A percentile compares a stretch with the other conserved stretches of the same genome.
Conservation (phyloP, 768 basidiomycete species). For the Russula compacta region DNA sequence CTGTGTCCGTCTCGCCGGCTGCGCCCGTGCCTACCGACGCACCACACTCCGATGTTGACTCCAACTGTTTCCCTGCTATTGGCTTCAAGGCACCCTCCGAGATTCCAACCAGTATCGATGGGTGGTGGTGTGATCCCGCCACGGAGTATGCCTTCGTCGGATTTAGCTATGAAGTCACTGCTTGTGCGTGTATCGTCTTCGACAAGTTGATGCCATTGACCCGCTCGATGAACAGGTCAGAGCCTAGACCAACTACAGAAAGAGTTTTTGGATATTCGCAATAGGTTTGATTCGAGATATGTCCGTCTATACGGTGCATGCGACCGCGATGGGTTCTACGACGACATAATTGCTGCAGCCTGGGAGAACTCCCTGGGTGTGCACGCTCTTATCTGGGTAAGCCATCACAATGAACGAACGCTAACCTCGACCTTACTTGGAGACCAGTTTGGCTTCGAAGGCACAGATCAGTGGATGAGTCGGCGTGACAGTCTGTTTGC, state of each 20-base stretch:
- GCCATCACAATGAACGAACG: conserved; percentile 12
- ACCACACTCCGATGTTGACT: neutral
- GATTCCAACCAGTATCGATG: conserved; percentile 30
- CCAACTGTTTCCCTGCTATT: conserved; percentile 32
- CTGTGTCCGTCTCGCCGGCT: neutral
- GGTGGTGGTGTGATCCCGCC: conserved; percentile 47
- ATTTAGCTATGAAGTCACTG: conserved; percentile 66
- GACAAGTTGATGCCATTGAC: neutral
- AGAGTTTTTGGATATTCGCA: conserved; percentile 54
- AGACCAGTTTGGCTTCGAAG: conserved; percentile 27
- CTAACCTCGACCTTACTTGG: neutral
- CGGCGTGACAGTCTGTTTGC: conserved; percentile 25
- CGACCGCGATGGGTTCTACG: conserved; percentile 34
- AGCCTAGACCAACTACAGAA: conserved; percentile 37
- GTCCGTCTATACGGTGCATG: conserved; percentile 42
- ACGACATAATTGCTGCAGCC: conserved; percentile 58
- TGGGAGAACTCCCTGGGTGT: conserved; percentile 63
- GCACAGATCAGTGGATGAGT: conserved; percentile 22
- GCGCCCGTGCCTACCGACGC: neutral
- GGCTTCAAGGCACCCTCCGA: conserved; percentile 46
- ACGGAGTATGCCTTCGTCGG: conserved; percentile 72
- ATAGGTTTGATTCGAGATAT: conserved; percentile 54
- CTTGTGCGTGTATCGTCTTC: conserved; percentile 34
- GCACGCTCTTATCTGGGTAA: conserved; percentile 66
- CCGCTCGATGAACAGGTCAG: conserved; percentile 39